Evolutionary conservation across 139 green algal species (phyloP), one percentile per base, ranked within the genome.

Genomic region (Monoraphidium neglectum): DNA sequence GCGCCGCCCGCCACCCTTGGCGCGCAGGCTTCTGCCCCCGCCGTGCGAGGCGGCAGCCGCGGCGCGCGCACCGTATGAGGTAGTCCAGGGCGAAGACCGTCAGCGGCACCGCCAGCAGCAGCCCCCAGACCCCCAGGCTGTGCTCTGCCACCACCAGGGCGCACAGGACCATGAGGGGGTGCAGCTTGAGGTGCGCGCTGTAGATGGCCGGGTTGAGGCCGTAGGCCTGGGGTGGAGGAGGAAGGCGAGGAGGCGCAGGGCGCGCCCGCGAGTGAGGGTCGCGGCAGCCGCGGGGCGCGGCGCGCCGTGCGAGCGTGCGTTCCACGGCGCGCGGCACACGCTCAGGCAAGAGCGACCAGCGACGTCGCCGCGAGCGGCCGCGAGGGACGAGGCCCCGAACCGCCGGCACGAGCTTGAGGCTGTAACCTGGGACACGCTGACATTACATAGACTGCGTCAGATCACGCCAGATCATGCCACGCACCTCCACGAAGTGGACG

Each of bases 31-130:
- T 28, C 54, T 62, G 54, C 26, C 54, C 54, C 24, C 26, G 26
- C 54, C 24, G 24, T 62, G 54, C 51, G 51, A 18, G 23, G 23
- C 23, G 51, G 51, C 51, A 18, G 18, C 21, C 18, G 18, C 21
- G 23, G 51, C n/a, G n/a, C n/a, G 15, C 28, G 15, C 57, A 65
- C 28, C 57, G 12, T n/a, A 95, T 92, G 57, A 89, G 84, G 84
- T 98, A 98, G 76, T 98, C 95, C 24, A 98, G 82, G 2, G 85
- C 72, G 76, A 98, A 98, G 0, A 98, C 94, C 1, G 94, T 95
- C 38, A 93, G 66, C 2, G 94, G 94, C 71, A 98, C 94, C 56
- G 94, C 94, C 62, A 98, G 86, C 67, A 98, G 80, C 64, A 98
- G 89, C 15, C 94, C 94, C 94, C 93, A 98, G 24, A 98, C 93